These are phyloP conservation scores for Chlorophyllum brunneum DNA, from an alignment of 768 basidiomycete species.

Conservation along the genomic window DNA sequence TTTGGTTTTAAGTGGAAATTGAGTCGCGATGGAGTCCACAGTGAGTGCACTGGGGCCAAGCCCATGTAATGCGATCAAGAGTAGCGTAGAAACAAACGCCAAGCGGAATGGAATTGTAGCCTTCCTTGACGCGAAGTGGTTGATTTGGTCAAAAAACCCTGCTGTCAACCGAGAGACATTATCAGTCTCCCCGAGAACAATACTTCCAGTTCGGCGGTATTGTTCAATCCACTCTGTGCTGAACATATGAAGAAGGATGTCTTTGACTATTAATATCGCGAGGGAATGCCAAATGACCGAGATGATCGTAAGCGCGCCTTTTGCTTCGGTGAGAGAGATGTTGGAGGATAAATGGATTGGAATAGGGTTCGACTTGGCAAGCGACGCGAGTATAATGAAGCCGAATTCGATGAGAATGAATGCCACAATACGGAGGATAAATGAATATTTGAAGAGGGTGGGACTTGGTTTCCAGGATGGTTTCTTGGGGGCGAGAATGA, in stretches of 20 bases:
- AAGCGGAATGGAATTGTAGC: slow-evolving; percentile 2
- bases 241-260: slow-evolving; percentile 1
- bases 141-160: background rate
- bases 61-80: background rate
- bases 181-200: slow-evolving; percentile 3
- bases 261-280: background rate
- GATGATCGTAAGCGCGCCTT: background rate
- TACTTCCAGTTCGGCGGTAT: background rate
- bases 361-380: background rate
- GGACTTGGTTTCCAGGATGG: background rate
- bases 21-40: background rate
- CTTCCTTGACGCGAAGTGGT: background rate
- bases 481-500: too few species aligned
- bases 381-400: background rate
- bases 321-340: slow-evolving; percentile 2
- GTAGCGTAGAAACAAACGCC: background rate
- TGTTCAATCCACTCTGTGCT: slow-evolving; percentile 8
- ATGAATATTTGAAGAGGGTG: background rate
- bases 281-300: slow-evolving; percentile 5
- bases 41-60: slow-evolving; percentile 3
- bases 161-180: slow-evolving; percentile 6
- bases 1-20: background rate
- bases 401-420: background rate
- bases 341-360: background rate
- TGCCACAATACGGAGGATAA: background rate